These are phyloP conservation scores for Blastobotrys raffinosifermentans DNA, from an alignment of 1,139 yeast genomes.

Conservation along the genomic window DNA sequence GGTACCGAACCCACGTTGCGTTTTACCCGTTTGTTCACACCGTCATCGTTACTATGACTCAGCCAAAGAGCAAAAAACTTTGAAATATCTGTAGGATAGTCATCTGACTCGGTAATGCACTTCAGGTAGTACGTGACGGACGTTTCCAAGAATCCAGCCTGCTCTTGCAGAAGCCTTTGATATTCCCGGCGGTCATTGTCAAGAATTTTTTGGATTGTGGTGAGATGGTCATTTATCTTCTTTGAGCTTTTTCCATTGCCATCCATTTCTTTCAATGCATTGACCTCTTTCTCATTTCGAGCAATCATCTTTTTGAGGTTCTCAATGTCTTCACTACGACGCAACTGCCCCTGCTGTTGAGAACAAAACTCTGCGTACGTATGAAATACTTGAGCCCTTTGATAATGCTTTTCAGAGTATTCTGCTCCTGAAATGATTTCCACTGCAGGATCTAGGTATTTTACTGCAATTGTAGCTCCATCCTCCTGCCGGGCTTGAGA, in stretches of 20 bases:
- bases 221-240: conserved; percentile 19
- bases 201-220: conserved; percentile 42
- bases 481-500: conserved; percentile 64
- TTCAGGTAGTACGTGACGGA: conserved; percentile 59
- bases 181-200: conserved; percentile 47
- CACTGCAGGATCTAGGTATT: conserved; percentile 47
- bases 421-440: conserved; percentile 12
- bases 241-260: conserved; percentile 6
- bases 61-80: conserved; percentile 86
- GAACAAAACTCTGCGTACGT: conserved; percentile 74
- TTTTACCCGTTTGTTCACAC: conserved; percentile 28
- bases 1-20: conserved; percentile 44
- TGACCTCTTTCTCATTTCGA: conserved; percentile 26
- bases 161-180: conserved; percentile 35
- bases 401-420: conserved; percentile 16
- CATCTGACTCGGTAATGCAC: conserved; percentile 44
- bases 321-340: conserved; percentile 41
- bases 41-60: conserved; percentile 45
- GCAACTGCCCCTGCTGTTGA: conserved; percentile 47
- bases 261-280: conserved; percentile 42
- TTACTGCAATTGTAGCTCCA: conserved; percentile 50
- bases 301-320: conserved; percentile 44
- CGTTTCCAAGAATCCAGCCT: conserved; percentile 43
- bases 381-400: conserved; percentile 45
- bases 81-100: conserved; percentile 57